Evolutionary conservation across 148 eudicot species (phyloP).

Genomic region (Silene latifolia): DNA sequence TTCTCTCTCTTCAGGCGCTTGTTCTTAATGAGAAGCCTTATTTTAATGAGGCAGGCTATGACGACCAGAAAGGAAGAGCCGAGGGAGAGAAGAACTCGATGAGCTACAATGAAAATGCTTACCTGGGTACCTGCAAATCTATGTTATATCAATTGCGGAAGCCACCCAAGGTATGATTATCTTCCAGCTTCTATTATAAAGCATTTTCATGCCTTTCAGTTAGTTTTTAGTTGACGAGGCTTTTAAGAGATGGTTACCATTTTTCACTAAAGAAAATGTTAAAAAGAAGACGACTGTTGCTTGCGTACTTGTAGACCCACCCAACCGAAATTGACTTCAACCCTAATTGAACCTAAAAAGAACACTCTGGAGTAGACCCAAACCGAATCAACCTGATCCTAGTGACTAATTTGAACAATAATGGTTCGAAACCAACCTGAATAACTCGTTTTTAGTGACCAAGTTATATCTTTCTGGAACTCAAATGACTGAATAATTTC

Average conservation of each 20-base stretch:
- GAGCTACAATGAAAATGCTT: conserved; percentile 89
- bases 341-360: too few relatives aligned
- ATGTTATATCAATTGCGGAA: conserved; percentile 68
- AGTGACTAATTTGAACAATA: too few relatives aligned
- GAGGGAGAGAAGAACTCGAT: conserved; percentile 94
- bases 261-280: not conserved
- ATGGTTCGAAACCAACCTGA: too few relatives aligned
- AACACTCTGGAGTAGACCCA: too few relatives aligned
- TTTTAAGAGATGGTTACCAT: not conserved
- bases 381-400: too few relatives aligned
- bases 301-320: not conserved
- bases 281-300: not conserved
- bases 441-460: not conserved
- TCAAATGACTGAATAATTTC: not conserved
- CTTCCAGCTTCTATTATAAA: not conserved
- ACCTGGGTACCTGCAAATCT: conserved; percentile 78
- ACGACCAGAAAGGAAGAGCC: conserved; percentile 70
- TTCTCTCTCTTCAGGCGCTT: conserved; percentile 92
- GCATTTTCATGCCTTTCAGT: not conserved
- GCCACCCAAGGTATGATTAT: conserved; percentile 65
- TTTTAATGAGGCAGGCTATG: conserved; percentile 93
- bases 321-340: too few relatives aligned
- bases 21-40: conserved; percentile 95
- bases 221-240: not conserved
- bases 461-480: not conserved